Conservation (phyloP, 2,329 filamentous ascomycete species). For the Nigrograna mackinnonii region DNA sequence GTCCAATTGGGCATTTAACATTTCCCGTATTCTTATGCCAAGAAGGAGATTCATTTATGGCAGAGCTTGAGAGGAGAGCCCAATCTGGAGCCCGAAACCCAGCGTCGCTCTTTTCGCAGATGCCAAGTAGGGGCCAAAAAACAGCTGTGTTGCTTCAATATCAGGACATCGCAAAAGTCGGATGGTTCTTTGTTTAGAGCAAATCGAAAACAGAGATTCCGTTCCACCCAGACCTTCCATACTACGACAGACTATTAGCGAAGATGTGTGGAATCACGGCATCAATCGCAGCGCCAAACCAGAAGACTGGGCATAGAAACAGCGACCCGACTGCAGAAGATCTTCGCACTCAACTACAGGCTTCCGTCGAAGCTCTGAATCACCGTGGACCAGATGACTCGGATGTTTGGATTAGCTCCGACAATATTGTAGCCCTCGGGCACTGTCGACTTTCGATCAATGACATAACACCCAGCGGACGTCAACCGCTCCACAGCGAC, state of each 20-base stretch:
- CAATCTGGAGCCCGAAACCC: not conserved
- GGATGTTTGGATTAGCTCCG: slow-evolving; percentile 49
- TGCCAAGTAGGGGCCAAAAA: not conserved
- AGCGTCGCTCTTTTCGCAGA: not conserved
- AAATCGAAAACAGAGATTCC: not conserved
- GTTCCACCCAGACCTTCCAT: not conserved
- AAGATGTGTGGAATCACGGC: slow-evolving; percentile 1
- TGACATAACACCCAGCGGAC: slow-evolving; percentile 22
- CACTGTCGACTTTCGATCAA: slow-evolving; percentile 30
- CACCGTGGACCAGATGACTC: slow-evolving; percentile 51
- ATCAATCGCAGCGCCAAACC: slow-evolving; percentile 1
- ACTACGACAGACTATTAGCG: not conserved
- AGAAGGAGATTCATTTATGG: not conserved
- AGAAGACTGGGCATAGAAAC: not conserved
- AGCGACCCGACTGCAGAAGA: not conserved
- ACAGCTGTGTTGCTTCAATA: not conserved
- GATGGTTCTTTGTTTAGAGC: not conserved
- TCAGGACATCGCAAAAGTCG: not conserved
- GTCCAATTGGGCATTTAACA: not conserved
- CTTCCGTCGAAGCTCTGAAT: slow-evolving; percentile 27
- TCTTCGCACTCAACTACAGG: not conserved
- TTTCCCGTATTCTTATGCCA: not conserved
- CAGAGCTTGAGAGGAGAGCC: not conserved
- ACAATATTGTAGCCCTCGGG: slow-evolving; percentile 41
- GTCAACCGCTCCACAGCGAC: slow-evolving; percentile 28